phyloP scores from a whole-genome alignment of 2,329 filamentous ascomycete species.

The Verticillium longisporum region DNA sequence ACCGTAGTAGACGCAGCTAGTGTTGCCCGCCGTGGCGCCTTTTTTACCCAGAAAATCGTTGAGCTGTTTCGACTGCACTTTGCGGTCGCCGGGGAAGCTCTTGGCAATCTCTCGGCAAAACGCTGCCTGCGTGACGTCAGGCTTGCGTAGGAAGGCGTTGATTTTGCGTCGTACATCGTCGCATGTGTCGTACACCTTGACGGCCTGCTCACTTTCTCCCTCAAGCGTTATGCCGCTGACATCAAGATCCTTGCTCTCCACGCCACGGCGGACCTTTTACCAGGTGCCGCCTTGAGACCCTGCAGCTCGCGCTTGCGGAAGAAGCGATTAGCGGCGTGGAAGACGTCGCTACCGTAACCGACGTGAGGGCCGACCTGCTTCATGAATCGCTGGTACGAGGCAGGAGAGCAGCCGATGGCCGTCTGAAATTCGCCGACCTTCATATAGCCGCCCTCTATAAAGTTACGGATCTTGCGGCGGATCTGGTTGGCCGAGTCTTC shows the following conservation, averaged over 20 bases:
- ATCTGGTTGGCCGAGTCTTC: background rate
- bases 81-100: constrained; percentile 26
- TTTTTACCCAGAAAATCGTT: constrained; percentile 42
- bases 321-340: constrained; percentile 27
- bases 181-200: constrained; percentile 49
- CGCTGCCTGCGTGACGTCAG: constrained; percentile 3
- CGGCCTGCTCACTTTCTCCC: constrained; percentile 36
- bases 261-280: background rate
- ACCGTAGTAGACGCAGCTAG: constrained; percentile 42
- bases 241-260: constrained; percentile 21
- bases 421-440: constrained; percentile 39
- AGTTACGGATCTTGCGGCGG: constrained; percentile 24
- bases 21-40: constrained; percentile 40
- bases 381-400: constrained; percentile 38
- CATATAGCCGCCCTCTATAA: constrained; percentile 33
- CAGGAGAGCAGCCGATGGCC: constrained; percentile 29
- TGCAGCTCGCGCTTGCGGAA: constrained; percentile 45
- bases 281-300: constrained; percentile 22
- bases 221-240: constrained; percentile 34
- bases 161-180: constrained; percentile 53
- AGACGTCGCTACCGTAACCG: constrained; percentile 25
- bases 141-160: constrained; percentile 35
- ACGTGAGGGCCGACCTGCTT: constrained; percentile 32
- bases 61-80: constrained; percentile 36
- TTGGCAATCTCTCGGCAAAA: constrained; percentile 43